A percentile compares a stretch with the other conserved stretches of the same genome.
Conservation (phyloP, 2,329 filamentous ascomycete genomes). For the Calonectria pteridis region DNA sequence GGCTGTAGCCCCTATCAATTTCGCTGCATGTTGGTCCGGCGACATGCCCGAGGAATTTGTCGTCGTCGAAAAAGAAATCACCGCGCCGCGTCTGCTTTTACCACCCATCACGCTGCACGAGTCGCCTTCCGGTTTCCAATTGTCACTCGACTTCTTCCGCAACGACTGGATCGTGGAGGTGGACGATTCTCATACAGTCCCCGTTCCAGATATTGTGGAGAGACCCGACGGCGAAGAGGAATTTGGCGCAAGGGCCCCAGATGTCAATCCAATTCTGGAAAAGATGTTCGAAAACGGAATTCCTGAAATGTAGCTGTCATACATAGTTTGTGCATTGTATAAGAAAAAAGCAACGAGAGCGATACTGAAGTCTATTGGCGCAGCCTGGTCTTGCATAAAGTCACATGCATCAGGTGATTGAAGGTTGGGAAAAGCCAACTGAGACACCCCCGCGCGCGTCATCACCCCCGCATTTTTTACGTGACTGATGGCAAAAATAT, state of each 20-base stretch:
- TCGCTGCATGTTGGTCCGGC: conserved; percentile 12
- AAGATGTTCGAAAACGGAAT: background rate
- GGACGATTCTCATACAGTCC: background rate
- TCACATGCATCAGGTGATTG: background rate
- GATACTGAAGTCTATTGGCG: background rate
- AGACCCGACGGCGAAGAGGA: background rate
- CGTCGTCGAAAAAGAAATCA: background rate
- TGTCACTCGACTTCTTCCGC: conserved; percentile 21
- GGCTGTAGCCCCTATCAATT: background rate
- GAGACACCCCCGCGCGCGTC: too few species aligned
- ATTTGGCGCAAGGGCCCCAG: background rate
- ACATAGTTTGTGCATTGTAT: background rate
- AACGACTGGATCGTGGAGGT: conserved; percentile 18
- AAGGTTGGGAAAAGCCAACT: background rate
- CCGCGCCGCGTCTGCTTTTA: background rate
- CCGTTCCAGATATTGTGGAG: conserved; percentile 11
- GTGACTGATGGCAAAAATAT: background rate
- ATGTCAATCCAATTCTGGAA: background rate
- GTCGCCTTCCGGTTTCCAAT: background rate
- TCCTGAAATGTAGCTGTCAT: too few species aligned
- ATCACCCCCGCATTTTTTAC: background rate
- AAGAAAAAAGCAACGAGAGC: background rate
- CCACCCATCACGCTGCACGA: conserved; percentile 13
- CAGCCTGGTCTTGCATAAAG: background rate
- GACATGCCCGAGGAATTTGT: background rate